These are phyloP conservation scores for Plantago rigida DNA, from an alignment of 305 asterid genomes.

Conservation along the genomic window DNA sequence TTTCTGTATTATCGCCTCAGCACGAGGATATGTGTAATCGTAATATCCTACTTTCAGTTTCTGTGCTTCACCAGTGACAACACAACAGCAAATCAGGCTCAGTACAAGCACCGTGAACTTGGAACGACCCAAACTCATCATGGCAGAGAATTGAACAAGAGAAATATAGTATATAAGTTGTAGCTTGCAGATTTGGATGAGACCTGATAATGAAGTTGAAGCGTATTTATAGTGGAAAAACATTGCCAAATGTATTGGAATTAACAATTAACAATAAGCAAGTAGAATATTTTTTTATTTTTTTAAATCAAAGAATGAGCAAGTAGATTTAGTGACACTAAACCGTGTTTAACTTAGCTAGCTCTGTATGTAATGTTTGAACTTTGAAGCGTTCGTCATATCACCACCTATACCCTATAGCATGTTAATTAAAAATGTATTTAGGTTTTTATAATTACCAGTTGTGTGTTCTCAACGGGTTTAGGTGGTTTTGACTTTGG, in stretches of 20 bases:
- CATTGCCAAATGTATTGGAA: no score
- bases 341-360: no score
- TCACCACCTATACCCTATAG: no score
- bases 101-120: background rate
- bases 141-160: background rate
- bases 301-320: no score
- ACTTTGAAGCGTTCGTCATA: no score
- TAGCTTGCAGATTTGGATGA: background rate
- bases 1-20: slow-evolving; percentile 36
- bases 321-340: no score
- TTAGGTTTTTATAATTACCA: background rate
- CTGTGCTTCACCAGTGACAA: background rate
- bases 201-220: background rate
- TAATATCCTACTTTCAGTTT: slow-evolving; percentile 36
- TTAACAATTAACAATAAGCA: no score
- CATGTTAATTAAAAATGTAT: background rate
- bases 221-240: no score
- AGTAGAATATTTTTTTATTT: no score
- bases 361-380: no score
- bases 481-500: background rate
- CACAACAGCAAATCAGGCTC: background rate
- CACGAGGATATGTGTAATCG: slow-evolving; percentile 31
- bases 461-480: background rate
- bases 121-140: background rate
- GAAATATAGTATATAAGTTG: no score